Evolutionary conservation across 768 basidiomycete genomes (phyloP).

Genomic region (Suillus ampliporus): DNA sequence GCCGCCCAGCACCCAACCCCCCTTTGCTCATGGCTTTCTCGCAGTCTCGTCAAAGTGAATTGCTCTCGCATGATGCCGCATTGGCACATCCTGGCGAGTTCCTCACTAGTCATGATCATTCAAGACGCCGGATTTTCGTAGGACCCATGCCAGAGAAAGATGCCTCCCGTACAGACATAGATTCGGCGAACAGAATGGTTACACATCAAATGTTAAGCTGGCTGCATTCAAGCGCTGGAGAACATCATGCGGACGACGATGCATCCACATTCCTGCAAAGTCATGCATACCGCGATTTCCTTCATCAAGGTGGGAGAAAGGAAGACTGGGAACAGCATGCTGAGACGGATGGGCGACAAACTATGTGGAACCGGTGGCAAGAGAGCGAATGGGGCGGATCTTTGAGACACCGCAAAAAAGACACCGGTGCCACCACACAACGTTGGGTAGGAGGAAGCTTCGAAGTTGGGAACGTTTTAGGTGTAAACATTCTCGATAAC

Average conservation of each 20-base stretch:
- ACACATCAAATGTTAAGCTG: slow-evolving; percentile 32
- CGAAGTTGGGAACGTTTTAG: slow-evolving; percentile 78
- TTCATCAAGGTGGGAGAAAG: slow-evolving; percentile 63
- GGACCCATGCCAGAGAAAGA: slow-evolving; percentile 78
- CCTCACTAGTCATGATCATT: slow-evolving; percentile 30
- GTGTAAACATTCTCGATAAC: slow-evolving; percentile 59
- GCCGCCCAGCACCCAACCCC: background rate
- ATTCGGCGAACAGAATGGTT: slow-evolving; percentile 28
- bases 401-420: slow-evolving; percentile 41
- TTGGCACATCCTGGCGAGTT: background rate
- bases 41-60: background rate
- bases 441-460: slow-evolving; percentile 79
- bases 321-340: slow-evolving; percentile 71
- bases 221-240: slow-evolving; percentile 24
- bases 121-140: slow-evolving; percentile 65
- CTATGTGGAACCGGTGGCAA: slow-evolving; percentile 65
- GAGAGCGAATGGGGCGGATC: slow-evolving; percentile 68
- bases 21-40: background rate
- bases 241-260: slow-evolving; percentile 41
- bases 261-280: slow-evolving; percentile 53
- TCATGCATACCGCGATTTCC: slow-evolving; percentile 68
- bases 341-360: slow-evolving; percentile 55
- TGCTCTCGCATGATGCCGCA: background rate
- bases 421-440: slow-evolving; percentile 32
- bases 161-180: slow-evolving; percentile 46